phyloP scores from a whole-genome alignment of 2,329 filamentous ascomycete species.

The Fusarium protoensiforme region DNA sequence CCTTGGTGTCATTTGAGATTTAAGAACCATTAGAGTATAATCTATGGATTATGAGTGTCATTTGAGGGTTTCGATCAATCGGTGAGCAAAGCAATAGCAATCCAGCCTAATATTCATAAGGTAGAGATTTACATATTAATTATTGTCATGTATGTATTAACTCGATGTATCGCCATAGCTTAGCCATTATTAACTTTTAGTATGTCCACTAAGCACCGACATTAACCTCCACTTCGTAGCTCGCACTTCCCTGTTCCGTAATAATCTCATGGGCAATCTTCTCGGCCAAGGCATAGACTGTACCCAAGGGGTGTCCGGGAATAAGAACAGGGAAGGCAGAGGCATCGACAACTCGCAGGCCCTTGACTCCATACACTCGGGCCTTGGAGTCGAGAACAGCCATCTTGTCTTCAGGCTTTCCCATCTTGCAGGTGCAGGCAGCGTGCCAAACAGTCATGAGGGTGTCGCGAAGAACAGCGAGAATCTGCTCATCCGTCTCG shows the following conservation, averaged over 20 bases:
- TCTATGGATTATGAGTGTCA: too few species aligned
- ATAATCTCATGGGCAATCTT: slow-evolving; percentile 33
- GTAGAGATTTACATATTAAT: not conserved
- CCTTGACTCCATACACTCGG: slow-evolving; percentile 29
- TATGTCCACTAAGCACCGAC: not conserved
- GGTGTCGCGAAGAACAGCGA: slow-evolving; percentile 44
- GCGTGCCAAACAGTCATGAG: slow-evolving; percentile 40
- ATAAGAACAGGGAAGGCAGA: slow-evolving; percentile 24
- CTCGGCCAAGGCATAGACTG: slow-evolving; percentile 29
- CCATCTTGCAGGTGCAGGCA: slow-evolving; percentile 37
- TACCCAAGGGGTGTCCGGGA: slow-evolving; percentile 31
- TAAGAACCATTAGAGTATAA: too few species aligned
- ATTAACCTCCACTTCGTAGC: not conserved
- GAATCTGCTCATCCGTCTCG: slow-evolving; percentile 55
- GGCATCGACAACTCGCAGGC: slow-evolving; percentile 27
- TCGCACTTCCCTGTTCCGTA: not conserved
- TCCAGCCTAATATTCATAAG: too few species aligned
- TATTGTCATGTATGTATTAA: not conserved
- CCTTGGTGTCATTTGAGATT: too few species aligned
- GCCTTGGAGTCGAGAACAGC: slow-evolving; percentile 32
- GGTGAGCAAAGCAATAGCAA: too few species aligned
- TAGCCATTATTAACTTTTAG: not conserved
- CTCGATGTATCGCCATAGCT: not conserved
- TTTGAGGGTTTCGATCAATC: too few species aligned
- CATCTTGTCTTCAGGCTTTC: slow-evolving; percentile 23